Percentiles rank a stretch among this genome's conserved stretches.
Evolutionary conservation across 495 filamentous ascomycete species (phyloP).

Genomic region (Aspergillus sclerotiicarbonarius): DNA sequence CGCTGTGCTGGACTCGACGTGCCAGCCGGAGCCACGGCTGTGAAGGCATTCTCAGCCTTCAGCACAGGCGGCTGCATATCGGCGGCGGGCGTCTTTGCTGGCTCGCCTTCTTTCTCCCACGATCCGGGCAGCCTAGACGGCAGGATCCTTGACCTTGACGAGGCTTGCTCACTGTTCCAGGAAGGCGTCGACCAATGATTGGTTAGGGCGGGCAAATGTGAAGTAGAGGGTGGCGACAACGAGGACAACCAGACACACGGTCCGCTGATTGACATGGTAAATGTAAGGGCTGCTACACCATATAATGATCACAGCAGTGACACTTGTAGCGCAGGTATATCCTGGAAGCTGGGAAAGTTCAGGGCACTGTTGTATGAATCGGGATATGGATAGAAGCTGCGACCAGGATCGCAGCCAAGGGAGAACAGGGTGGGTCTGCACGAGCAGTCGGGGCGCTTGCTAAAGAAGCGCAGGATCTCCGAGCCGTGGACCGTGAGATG

Average conservation of each 20-base stretch:
- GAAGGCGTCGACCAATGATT: constrained; percentile 32
- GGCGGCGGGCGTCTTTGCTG: constrained; percentile 18
- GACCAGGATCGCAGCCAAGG: constrained; percentile 20
- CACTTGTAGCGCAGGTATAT: background rate
- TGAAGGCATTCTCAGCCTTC: constrained; percentile 40
- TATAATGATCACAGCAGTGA: constrained; percentile 9
- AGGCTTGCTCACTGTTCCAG: constrained; percentile 33
- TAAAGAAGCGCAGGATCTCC: constrained; percentile 29
- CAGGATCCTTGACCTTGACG: constrained; percentile 23
- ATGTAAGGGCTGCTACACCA: constrained; percentile 18
- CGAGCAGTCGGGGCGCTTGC: constrained; percentile 33
- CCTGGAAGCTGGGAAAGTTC: background rate
- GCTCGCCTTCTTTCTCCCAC: constrained; percentile 24
- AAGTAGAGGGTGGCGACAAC: constrained; percentile 35
- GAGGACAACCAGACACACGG: constrained; percentile 45
- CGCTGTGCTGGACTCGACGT: constrained; percentile 18
- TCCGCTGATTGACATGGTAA: constrained; percentile 45
- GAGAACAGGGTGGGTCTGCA: constrained; percentile 36
- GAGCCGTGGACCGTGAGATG: constrained; percentile 8
- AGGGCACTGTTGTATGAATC: constrained; percentile 1
- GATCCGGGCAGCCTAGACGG: constrained; percentile 23
- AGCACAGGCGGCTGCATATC: constrained; percentile 33
- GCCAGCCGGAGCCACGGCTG: constrained; percentile 18
- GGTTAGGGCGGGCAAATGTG: constrained; percentile 36
- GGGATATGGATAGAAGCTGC: constrained; percentile 7